phyloP scores from a whole-genome alignment of 345 rosid genomes.

The Mercurialis annua region DNA sequence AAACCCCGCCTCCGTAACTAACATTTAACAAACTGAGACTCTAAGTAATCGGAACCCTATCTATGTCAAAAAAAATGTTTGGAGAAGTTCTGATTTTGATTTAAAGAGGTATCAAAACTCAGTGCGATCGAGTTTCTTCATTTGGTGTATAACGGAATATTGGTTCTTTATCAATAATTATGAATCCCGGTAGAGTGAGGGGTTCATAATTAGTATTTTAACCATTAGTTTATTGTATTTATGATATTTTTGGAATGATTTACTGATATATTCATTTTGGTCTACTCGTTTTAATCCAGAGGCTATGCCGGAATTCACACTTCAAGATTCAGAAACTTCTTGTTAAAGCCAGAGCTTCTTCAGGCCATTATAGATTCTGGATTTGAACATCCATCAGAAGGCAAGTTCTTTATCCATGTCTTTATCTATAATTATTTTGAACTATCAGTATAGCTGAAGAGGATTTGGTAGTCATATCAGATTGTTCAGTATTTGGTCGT shows the following conservation, averaged over 20 bases:
- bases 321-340: slow-evolving; percentile 99
- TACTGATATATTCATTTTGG: background rate
- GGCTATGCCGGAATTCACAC: slow-evolving; percentile 97
- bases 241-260: too few relatives aligned
- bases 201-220: too few relatives aligned
- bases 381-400: slow-evolving; percentile 98
- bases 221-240: too few relatives aligned
- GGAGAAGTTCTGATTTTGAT: background rate
- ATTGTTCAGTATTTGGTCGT: background rate
- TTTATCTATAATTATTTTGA: too few relatives aligned
- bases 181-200: too few relatives aligned
- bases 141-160: background rate
- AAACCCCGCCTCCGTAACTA: too few relatives aligned
- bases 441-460: too few relatives aligned
- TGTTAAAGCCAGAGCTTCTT: slow-evolving; percentile 97
- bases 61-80: background rate
- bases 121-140: background rate
- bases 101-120: too few relatives aligned
- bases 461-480: too few relatives aligned
- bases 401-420: slow-evolving; percentile 34
- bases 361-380: slow-evolving; percentile 95
- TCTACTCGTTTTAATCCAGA: slow-evolving; percentile 31
- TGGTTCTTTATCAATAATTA: background rate
- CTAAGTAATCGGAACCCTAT: too few relatives aligned
- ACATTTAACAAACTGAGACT: too few relatives aligned